These are phyloP conservation scores for Flammula alnicola DNA, from an alignment of 1,284 basidiomycete species.

Conservation along the genomic window DNA sequence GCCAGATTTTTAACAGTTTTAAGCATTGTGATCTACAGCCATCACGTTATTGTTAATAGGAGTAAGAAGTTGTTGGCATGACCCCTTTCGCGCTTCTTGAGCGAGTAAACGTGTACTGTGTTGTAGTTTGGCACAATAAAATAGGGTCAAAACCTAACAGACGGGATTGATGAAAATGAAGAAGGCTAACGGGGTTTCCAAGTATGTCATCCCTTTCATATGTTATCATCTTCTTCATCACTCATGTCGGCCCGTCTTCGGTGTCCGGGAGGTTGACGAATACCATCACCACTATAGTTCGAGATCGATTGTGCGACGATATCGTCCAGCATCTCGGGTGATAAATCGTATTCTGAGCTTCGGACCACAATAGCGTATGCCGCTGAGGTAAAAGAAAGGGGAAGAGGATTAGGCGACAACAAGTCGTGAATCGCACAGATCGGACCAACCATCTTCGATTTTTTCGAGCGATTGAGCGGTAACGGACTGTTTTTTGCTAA, in stretches of 20 bases:
- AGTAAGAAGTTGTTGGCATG: too few species aligned
- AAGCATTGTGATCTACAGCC: too few species aligned
- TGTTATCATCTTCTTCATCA: slow-evolving; percentile 28
- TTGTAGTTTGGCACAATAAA: slow-evolving; percentile 3
- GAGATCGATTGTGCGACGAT: slow-evolving; percentile 59
- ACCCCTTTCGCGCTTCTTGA: neutral
- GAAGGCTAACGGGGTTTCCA: slow-evolving; percentile 6
- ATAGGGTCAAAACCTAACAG: slow-evolving; percentile 1
- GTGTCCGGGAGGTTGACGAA: slow-evolving; percentile 14
- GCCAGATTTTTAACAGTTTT: too few species aligned
- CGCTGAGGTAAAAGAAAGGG: slow-evolving; percentile 42
- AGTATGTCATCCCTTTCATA: slow-evolving; percentile 6
- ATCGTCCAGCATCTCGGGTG: slow-evolving; percentile 68
- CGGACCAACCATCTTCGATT: slow-evolving; percentile 85
- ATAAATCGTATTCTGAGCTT: slow-evolving; percentile 71
- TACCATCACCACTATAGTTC: slow-evolving; percentile 23
- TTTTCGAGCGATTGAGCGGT: slow-evolving; percentile 88
- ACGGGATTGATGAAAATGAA: slow-evolving; percentile 1
- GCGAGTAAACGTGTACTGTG: neutral
- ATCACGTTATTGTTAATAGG: too few species aligned
- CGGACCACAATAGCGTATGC: slow-evolving; percentile 73
- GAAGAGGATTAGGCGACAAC: neutral
- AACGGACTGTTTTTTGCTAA: slow-evolving; percentile 88
- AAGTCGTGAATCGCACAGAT: too few species aligned
- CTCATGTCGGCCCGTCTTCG: slow-evolving; percentile 33